phyloP scores from a whole-genome alignment of 305 asterid genomes.

The Fraxinus platypoda region DNA sequence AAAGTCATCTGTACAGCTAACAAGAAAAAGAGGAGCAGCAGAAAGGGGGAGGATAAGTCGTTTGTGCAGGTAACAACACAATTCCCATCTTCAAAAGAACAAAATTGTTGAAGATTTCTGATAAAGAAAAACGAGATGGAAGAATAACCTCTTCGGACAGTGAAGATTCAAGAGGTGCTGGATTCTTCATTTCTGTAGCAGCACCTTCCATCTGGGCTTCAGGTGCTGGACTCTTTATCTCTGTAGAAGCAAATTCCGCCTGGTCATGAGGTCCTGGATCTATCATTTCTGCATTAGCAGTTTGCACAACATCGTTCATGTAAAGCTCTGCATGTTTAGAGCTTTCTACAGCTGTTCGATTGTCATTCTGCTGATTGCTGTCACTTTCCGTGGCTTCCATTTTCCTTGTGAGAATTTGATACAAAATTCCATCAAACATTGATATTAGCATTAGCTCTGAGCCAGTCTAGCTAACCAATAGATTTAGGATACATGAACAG shows the following conservation, averaged over 20 bases:
- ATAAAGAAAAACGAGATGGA: conserved; percentile 10
- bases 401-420: conserved; percentile 41
- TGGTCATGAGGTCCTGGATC: conserved; percentile 31
- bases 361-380: conserved; percentile 33
- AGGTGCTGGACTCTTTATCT: conserved; percentile 17
- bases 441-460: conserved; percentile 2
- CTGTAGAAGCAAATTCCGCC: conserved; percentile 25
- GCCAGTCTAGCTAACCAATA: background rate
- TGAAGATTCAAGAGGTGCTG: conserved; percentile 36
- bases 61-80: background rate
- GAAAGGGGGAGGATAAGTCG: background rate
- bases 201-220: conserved; percentile 40
- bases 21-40: background rate
- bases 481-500: background rate
- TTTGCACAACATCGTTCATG: conserved; percentile 34
- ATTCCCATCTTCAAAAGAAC: conserved; percentile 6
- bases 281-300: conserved; percentile 42
- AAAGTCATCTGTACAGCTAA: background rate
- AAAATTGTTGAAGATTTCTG: background rate
- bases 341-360: conserved; percentile 36
- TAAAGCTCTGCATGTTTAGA: conserved; percentile 37
- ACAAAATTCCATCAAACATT: conserved; percentile 22
- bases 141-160: conserved; percentile 55
- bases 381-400: conserved; percentile 38
- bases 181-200: conserved; percentile 42